Conservation (phyloP, 345 rosid genomes). For the Mangifera indica region DNA sequence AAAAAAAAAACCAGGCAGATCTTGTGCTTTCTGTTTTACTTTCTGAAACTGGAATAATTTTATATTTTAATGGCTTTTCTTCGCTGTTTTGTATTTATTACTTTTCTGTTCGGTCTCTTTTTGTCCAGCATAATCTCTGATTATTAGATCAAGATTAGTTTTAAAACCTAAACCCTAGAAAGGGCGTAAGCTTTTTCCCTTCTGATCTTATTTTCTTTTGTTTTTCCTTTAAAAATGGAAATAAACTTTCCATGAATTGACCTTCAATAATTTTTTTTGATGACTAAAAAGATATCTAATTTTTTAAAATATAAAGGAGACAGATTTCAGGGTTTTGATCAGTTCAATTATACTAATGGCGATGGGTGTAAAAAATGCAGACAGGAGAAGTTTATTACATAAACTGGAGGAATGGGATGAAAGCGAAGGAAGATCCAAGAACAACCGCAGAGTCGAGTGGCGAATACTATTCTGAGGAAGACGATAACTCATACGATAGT, state of each 20-base stretch:
- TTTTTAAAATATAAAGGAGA: neutral
- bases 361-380: slow-evolving; percentile 30
- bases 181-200: neutral
- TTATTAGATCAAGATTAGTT: slow-evolving; percentile 21
- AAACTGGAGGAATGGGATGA: slow-evolving; percentile 75
- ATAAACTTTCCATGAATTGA: neutral
- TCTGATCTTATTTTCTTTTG: neutral
- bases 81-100: slow-evolving; percentile 38
- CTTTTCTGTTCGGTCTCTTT: slow-evolving; percentile 17
- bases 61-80: slow-evolving; percentile 25
- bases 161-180: slow-evolving; percentile 35
- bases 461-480: slow-evolving; percentile 49
- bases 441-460: slow-evolving; percentile 36
- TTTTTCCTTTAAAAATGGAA: neutral
- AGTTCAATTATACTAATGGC: neutral
- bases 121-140: slow-evolving; percentile 15
- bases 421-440: slow-evolving; percentile 66
- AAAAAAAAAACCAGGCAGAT: slow-evolving; percentile 45
- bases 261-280: neutral
- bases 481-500: slow-evolving; percentile 58
- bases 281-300: too few species aligned
- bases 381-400: slow-evolving; percentile 86
- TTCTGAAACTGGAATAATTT: slow-evolving; percentile 14
- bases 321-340: slow-evolving; percentile 11
- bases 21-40: slow-evolving; percentile 28